These are phyloP conservation scores for Curvularia eragrostidis DNA, from an alignment of 2,329 filamentous ascomycete genomes.

Conservation along the genomic window DNA sequence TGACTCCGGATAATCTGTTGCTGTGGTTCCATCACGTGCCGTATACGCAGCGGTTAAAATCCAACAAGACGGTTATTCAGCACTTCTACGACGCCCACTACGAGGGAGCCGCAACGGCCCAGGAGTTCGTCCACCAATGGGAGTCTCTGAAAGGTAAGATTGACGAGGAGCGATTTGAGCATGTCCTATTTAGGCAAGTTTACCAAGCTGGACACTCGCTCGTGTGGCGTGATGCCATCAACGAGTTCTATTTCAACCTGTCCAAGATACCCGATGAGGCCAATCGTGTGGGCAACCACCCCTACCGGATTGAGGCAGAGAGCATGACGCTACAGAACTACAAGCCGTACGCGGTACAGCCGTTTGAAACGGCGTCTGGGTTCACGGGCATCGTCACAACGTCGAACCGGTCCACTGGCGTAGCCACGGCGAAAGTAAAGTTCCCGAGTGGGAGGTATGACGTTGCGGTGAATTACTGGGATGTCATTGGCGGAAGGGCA, in stretches of 20 bases:
- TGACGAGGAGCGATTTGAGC: slow-evolving; percentile 65
- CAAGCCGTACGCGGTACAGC: slow-evolving; percentile 59
- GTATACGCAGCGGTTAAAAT: slow-evolving; percentile 68
- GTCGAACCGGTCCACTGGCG: slow-evolving; percentile 60
- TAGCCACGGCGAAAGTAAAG: slow-evolving; percentile 55
- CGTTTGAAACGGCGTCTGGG: slow-evolving; percentile 67
- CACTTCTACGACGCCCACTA: slow-evolving; percentile 72
- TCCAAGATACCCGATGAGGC: slow-evolving; percentile 65
- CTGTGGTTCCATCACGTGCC: slow-evolving; percentile 78
- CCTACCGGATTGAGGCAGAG: slow-evolving; percentile 73
- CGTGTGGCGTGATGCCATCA: slow-evolving; percentile 73
- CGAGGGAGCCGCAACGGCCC: slow-evolving; percentile 64
- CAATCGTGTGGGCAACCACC: slow-evolving; percentile 65
- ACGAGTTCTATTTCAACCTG: slow-evolving; percentile 67
- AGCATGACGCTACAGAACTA: slow-evolving; percentile 68
- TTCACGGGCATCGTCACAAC: slow-evolving; percentile 63
- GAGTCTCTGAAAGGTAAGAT: slow-evolving; percentile 61
- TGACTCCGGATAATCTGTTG: slow-evolving; percentile 71
- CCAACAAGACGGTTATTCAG: slow-evolving; percentile 71
- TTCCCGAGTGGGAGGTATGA: slow-evolving; percentile 65
- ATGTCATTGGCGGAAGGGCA: slow-evolving; percentile 65
- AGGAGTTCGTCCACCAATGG: slow-evolving; percentile 65
- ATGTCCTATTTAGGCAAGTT: slow-evolving; percentile 64
- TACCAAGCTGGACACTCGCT: slow-evolving; percentile 74
- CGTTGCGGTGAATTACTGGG: slow-evolving; percentile 71